These are phyloP conservation scores for Pelargonium cotyledonis DNA, from an alignment of 441 rosid species.

Conservation along the genomic window DNA sequence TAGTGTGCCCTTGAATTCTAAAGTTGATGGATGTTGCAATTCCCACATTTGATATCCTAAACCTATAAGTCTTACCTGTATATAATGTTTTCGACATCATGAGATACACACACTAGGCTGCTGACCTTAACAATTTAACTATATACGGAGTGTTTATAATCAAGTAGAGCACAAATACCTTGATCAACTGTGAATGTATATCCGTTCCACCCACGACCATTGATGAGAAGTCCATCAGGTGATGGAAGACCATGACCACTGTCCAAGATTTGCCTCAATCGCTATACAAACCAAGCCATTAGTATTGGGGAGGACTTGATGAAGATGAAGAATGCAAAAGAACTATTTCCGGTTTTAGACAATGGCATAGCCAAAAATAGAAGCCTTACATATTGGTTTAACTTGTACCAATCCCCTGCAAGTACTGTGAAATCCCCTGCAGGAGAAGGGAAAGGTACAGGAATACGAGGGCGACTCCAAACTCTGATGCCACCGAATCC, in stretches of 20 bases:
- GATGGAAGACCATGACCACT: conserved; percentile 1
- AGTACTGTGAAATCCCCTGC: conserved; percentile 78
- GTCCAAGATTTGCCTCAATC: background rate
- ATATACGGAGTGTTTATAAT: no score
- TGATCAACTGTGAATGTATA: background rate
- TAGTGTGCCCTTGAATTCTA: conserved; percentile 73
- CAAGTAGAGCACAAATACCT: no score
- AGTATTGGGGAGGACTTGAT: no score
- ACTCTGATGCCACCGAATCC: conserved; percentile 37
- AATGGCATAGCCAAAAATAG: no score
- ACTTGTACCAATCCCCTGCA: conserved; percentile 82
- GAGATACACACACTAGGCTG: no score
- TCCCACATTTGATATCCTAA: conserved; percentile 88
- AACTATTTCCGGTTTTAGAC: background rate
- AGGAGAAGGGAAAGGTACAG: conserved; percentile 77
- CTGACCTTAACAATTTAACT: background rate
- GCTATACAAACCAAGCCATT: background rate
- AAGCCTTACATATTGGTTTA: conserved; percentile 59
- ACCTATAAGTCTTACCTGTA: conserved; percentile 74
- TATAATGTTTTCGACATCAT: background rate
- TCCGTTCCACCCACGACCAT: background rate
- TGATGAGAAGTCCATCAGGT: background rate
- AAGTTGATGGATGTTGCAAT: conserved; percentile 65
- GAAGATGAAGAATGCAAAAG: no score
- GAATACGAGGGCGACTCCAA: conserved; percentile 77